Conservation (phyloP, 192 early-diverging fungal species). For the Coemansia sp. region DNA sequence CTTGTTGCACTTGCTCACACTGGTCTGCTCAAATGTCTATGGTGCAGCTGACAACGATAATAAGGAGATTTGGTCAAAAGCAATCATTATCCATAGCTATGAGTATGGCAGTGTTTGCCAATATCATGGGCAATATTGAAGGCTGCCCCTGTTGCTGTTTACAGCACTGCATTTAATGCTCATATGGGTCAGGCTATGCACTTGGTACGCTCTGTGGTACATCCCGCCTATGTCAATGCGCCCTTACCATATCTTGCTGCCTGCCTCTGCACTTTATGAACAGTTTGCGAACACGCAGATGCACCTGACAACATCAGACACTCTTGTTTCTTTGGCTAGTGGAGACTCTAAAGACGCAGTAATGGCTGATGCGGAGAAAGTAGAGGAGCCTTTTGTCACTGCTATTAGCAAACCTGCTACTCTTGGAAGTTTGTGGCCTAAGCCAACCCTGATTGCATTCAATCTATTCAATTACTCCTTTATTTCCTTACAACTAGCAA, state of each 20-base stretch:
- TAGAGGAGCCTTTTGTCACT: not conserved
- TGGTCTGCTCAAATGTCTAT: slow-evolving; percentile 39
- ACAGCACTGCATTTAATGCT: too few relatives aligned
- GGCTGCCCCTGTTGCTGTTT: not conserved
- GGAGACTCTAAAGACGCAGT: not conserved
- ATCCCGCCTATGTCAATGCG: slow-evolving; percentile 49
- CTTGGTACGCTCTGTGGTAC: slow-evolving; percentile 51
- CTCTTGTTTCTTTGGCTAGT: not conserved
- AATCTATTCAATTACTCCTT: too few relatives aligned
- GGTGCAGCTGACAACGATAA: slow-evolving; percentile 5
- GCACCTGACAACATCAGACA: not conserved
- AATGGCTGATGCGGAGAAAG: not conserved
- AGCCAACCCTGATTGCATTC: not conserved
- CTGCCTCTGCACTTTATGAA: slow-evolving; percentile 53
- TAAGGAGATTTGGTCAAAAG: slow-evolving; percentile 4
- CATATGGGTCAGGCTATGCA: slow-evolving; percentile 44
- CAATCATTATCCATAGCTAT: slow-evolving; percentile 4
- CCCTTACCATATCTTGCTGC: slow-evolving; percentile 61
- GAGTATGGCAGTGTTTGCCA: slow-evolving; percentile 38
- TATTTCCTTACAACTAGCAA: too few relatives aligned
- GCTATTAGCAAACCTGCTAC: not conserved
- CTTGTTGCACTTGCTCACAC: slow-evolving; percentile 37
- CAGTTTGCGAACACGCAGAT: slow-evolving; percentile 54
- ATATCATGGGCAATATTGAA: slow-evolving; percentile 29
- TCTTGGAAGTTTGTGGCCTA: not conserved